Evolutionary conservation across 331 rosid species (phyloP).

Genomic region (Ulmus americana): DNA sequence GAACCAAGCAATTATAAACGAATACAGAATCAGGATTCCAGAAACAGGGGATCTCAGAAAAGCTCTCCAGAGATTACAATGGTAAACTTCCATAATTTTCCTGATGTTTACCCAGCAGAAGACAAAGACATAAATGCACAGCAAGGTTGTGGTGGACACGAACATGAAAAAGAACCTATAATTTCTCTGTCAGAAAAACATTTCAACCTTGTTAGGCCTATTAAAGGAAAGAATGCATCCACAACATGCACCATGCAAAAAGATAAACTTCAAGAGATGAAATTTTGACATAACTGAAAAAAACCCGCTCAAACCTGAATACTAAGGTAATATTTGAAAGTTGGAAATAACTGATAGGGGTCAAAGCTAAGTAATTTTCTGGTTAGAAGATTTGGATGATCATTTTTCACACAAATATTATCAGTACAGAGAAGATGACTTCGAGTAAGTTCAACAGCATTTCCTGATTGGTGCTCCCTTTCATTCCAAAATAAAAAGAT

Average conservation of each 20-base stretch:
- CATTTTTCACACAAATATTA: no score
- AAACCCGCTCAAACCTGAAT: no score
- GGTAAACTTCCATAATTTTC: conserved; percentile 23
- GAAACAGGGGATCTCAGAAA: conserved; percentile 35
- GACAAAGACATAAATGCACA: conserved; percentile 35
- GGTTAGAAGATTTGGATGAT: no score
- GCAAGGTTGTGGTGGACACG: conserved; percentile 33
- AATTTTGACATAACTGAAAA: no score
- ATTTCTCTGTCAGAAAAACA: conserved; percentile 30
- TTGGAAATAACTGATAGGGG: no score
- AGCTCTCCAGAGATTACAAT: conserved; percentile 35
- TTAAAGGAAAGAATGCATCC: neutral
- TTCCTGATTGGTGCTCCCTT: neutral
- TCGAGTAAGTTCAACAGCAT: no score
- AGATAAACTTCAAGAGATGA: no score
- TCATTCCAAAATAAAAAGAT: neutral
- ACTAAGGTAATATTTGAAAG: no score
- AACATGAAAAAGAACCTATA: conserved; percentile 47
- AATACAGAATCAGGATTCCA: conserved; percentile 31
- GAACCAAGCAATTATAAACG: conserved; percentile 39
- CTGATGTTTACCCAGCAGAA: conserved; percentile 40
- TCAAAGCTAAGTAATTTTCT: no score
- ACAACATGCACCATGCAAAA: no score
- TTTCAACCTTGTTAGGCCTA: conserved; percentile 17
- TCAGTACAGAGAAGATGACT: no score